These are phyloP conservation scores for Penicillium cosmopolitanum DNA, from an alignment of 495 filamentous ascomycete genomes.

Conservation along the genomic window DNA sequence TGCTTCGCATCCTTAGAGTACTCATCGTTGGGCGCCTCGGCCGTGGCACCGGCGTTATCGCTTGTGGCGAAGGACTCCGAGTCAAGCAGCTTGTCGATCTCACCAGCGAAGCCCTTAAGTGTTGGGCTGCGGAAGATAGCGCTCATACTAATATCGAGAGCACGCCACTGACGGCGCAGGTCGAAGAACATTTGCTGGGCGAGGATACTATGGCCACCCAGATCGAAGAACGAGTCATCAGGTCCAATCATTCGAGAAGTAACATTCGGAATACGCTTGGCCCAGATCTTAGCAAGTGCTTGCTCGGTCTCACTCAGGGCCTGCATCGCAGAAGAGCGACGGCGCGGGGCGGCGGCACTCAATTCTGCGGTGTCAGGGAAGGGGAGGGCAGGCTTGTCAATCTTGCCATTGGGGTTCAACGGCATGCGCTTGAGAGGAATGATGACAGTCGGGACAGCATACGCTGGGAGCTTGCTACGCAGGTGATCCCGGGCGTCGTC, in stretches of 20 bases:
- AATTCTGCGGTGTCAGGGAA: slow-evolving; percentile 80
- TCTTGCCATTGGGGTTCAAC: slow-evolving; percentile 93
- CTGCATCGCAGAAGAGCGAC: slow-evolving; percentile 41
- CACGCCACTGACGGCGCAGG: slow-evolving; percentile 63
- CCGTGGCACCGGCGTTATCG: slow-evolving; percentile 29
- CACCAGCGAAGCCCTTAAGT: slow-evolving; percentile 69
- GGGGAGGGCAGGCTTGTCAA: slow-evolving; percentile 87
- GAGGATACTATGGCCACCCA: slow-evolving; percentile 85
- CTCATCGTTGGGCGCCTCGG: slow-evolving; percentile 52
- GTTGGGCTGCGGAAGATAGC: slow-evolving; percentile 78
- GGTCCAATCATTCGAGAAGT: slow-evolving; percentile 60
- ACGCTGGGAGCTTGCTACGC: slow-evolving; percentile 72
- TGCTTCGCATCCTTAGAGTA: slow-evolving; percentile 71
- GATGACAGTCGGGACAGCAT: slow-evolving; percentile 81
- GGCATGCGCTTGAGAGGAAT: slow-evolving; percentile 82
- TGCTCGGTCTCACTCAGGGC: slow-evolving; percentile 67
- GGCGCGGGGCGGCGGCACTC: slow-evolving; percentile 40
- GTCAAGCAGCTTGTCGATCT: slow-evolving; percentile 69
- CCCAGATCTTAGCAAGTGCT: slow-evolving; percentile 71
- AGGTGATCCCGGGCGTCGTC: slow-evolving; percentile 76
- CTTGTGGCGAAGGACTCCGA: slow-evolving; percentile 38
- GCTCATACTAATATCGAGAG: slow-evolving; percentile 72
- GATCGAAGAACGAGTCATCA: slow-evolving; percentile 80
- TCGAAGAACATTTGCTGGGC: slow-evolving; percentile 84
- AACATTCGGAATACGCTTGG: slow-evolving; percentile 54